Conservation (phyloP, 805 yeast species). For the Wickerhamomyces sydowiorum region DNA sequence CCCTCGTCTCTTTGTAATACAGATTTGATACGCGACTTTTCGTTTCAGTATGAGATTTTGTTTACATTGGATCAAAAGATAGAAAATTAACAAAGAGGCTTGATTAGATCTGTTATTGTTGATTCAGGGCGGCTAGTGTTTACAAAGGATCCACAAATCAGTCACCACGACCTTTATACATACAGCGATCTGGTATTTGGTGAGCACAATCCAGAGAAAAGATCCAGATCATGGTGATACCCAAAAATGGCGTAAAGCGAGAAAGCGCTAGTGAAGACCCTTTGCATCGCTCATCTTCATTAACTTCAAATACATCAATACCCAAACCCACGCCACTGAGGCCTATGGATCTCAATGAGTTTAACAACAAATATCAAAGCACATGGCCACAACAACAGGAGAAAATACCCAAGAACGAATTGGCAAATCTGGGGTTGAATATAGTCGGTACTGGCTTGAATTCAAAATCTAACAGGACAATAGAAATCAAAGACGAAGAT, state of each 20-base stretch:
- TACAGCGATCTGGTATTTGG: no score
- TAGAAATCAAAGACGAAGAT: not conserved
- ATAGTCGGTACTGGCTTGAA: conserved; percentile 18
- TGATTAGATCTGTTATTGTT: no score
- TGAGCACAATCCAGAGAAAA: no score
- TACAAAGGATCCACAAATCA: not conserved
- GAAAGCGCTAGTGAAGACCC: not conserved
- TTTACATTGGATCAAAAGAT: not conserved
- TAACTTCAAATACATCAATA: not conserved
- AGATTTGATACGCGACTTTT: not conserved
- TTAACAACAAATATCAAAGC: not conserved
- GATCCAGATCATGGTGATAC: not conserved
- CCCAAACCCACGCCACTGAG: not conserved
- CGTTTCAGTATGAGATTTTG: not conserved
- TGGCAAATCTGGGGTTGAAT: conserved; percentile 17
- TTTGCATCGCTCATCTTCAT: not conserved
- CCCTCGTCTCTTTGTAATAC: no score
- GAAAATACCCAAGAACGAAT: not conserved
- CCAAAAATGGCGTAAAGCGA: not conserved
- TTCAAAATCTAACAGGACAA: not conserved
- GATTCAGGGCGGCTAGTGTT: no score
- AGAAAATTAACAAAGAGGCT: no score
- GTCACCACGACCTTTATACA: not conserved
- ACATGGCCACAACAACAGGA: not conserved
- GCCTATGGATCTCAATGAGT: not conserved